phyloP scores from a whole-genome alignment of 2,329 filamentous ascomycete genomes.

The Aureobasidium sp. region DNA sequence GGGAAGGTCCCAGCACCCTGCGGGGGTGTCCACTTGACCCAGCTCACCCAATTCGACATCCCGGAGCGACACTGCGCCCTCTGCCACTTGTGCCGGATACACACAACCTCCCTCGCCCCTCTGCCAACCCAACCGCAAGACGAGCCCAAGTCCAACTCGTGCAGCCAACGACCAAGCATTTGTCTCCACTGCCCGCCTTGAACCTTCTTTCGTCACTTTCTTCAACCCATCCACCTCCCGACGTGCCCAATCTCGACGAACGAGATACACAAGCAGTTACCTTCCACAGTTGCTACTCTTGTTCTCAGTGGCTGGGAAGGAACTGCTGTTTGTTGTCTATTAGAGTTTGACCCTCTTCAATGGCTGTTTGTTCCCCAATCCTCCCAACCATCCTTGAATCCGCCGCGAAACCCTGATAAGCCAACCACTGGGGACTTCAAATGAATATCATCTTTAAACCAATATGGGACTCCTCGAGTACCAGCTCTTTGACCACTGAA shows the following conservation, averaged over 20 bases:
- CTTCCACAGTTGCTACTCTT: background rate
- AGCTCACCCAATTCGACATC: background rate
- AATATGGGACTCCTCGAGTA: background rate
- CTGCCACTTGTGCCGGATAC: background rate
- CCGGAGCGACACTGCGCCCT: background rate
- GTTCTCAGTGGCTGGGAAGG: background rate
- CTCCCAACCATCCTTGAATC: background rate
- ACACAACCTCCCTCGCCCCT: too few species aligned
- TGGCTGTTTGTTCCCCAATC: background rate
- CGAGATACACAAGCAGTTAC: background rate
- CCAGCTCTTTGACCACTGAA: background rate
- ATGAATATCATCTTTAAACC: background rate
- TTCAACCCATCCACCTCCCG: background rate
- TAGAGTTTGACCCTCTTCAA: background rate
- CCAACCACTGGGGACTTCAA: background rate
- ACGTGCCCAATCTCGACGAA: background rate
- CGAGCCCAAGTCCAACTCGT: too few species aligned
- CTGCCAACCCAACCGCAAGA: too few species aligned
- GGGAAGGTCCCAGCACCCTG: background rate
- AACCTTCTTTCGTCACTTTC: background rate
- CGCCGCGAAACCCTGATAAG: background rate
- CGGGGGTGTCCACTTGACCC: background rate
- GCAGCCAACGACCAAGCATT: background rate
- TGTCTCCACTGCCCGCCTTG: slow-evolving; percentile 1
- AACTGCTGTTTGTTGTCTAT: slow-evolving; percentile 3